Conservation (phyloP, 2,329 filamentous ascomycete genomes). For the Trichoderma endophyticum region DNA sequence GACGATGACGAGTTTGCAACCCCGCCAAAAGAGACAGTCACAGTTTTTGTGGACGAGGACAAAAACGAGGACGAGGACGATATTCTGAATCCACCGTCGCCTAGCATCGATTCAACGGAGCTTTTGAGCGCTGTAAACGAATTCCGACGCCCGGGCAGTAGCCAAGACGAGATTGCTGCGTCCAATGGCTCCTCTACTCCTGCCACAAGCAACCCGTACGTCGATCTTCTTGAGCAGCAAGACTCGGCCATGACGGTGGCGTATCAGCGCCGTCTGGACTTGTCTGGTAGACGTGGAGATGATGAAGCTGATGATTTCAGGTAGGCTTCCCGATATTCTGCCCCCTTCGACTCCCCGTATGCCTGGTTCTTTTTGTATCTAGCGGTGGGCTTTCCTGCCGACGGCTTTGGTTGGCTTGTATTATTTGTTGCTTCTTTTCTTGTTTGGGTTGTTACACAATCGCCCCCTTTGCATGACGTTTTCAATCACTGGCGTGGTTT, state of each 20-base stretch:
- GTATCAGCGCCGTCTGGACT: slow-evolving; percentile 30
- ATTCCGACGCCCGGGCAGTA: not conserved
- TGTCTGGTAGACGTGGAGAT: slow-evolving; percentile 22
- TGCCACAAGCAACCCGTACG: slow-evolving; percentile 29
- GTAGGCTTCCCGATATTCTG: slow-evolving; percentile 24
- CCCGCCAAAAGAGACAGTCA: not conserved
- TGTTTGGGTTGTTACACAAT: not conserved
- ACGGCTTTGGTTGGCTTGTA: not conserved
- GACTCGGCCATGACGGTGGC: slow-evolving; percentile 31
- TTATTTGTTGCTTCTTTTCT: not conserved
- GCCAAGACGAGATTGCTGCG: not conserved
- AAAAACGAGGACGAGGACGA: not conserved
- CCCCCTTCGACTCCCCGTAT: not conserved
- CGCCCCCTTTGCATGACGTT: not conserved
- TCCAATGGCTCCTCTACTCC: slow-evolving; percentile 20
- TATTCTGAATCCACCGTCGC: slow-evolving; percentile 10
- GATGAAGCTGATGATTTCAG: slow-evolving; percentile 32
- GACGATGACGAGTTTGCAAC: slow-evolving; percentile 23
- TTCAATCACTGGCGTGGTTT: not conserved
- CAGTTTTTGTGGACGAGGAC: not conserved
- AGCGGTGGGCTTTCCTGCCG: not conserved
- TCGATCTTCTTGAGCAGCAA: slow-evolving; percentile 30
- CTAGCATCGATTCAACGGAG: not conserved
- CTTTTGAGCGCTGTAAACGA: not conserved
- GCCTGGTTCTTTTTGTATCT: not conserved